Percentiles rank a stretch among this genome's conserved stretches.
phyloP scores from a whole-genome alignment of 2,329 filamentous ascomycete genomes.

The Lasiodiplodia hormozganensis region DNA sequence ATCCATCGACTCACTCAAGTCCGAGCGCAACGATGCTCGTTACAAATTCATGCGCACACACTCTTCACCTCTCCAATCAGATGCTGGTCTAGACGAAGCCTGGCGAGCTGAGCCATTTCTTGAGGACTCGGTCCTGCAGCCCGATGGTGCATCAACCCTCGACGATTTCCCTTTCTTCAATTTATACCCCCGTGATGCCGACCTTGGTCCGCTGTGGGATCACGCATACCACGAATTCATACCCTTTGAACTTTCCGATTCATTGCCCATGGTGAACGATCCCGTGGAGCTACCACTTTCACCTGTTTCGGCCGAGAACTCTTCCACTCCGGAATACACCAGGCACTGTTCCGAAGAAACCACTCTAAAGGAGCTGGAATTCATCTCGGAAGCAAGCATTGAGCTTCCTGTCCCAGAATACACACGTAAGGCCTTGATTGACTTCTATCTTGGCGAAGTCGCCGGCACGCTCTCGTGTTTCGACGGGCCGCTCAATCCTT shows the following conservation, averaged over 20 bases:
- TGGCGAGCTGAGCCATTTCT: not conserved
- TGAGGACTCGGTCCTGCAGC: not conserved
- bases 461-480: not conserved
- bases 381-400: not conserved
- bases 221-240: not conserved
- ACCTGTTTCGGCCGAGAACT: not conserved
- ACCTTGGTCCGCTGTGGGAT: not conserved
- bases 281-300: not conserved
- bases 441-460: not conserved
- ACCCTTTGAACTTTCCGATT: not conserved
- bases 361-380: not conserved
- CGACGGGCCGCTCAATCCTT: not conserved
- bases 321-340: not conserved
- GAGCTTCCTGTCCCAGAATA: not conserved
- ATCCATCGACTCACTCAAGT: not conserved
- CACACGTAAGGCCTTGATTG: not conserved
- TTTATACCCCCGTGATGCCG: not conserved
- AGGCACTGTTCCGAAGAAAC: not conserved
- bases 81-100: not conserved
- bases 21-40: not conserved
- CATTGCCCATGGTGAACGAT: not conserved
- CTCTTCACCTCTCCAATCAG: not conserved
- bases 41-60: not conserved
- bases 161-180: not conserved
- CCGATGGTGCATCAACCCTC: not conserved